phyloP scores from a whole-genome alignment of 768 basidiomycete species.

The Lactarius deliciosus region DNA sequence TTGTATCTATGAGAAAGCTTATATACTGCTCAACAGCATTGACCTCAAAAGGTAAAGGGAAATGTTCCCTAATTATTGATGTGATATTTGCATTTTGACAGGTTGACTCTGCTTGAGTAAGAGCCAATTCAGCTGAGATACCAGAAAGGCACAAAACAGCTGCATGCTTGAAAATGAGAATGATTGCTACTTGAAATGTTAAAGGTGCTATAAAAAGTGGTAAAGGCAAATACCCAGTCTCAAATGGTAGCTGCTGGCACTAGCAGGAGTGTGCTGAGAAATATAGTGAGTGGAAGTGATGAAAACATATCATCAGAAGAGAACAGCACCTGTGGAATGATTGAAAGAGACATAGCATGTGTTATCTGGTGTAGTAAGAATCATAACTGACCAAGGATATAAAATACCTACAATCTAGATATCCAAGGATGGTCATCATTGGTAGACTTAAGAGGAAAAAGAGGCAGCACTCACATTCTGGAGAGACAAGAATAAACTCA shows the following conservation, averaged over 20 bases:
- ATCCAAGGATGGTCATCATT: not conserved
- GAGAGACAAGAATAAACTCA: not conserved
- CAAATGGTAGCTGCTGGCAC: not conserved
- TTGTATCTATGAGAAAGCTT: not conserved
- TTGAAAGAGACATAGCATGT: not conserved
- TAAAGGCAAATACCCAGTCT: not conserved
- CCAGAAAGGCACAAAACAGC: not conserved
- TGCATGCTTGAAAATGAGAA: not conserved
- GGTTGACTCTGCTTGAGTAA: not conserved
- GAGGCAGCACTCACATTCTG: not conserved
- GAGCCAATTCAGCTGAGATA: not conserved
- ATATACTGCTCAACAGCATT: not conserved
- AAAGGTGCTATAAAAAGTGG: not conserved
- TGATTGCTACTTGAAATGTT: not conserved
- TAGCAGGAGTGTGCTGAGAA: not conserved
- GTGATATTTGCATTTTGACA: not conserved
- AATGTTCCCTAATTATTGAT: not conserved
- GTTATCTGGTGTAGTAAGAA: not conserved
- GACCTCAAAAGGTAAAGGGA: not conserved
- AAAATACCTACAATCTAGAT: conserved; percentile 1
- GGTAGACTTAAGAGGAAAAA: not conserved
- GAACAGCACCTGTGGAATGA: not conserved
- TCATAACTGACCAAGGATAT: not conserved
- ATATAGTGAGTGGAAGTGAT: not conserved
- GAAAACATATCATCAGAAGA: not conserved